These are phyloP conservation scores for Platanthera guangdongensis DNA, from an alignment of 106 monocot genomes.

Conservation along the genomic window DNA sequence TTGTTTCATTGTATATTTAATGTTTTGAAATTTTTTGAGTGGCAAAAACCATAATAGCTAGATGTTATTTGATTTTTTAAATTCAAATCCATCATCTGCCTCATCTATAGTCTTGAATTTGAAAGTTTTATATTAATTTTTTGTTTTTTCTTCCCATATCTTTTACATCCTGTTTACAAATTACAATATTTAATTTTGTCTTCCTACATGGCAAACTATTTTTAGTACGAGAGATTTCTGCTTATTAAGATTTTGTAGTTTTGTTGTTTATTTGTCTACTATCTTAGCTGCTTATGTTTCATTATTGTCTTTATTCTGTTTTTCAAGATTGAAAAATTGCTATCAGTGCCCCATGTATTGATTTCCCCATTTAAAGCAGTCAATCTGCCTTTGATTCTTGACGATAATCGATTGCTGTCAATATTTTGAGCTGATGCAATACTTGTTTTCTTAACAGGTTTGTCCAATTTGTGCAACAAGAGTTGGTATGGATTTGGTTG, in stretches of 20 bases:
- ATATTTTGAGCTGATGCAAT: not conserved
- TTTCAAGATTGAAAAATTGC: not conserved
- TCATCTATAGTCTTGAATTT: not conserved
- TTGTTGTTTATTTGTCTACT: not conserved
- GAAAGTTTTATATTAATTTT: not conserved
- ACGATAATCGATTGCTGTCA: not conserved
- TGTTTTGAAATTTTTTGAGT: not conserved
- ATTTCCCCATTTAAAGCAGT: not conserved
- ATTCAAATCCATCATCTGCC: not conserved
- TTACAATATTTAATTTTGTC: not conserved
- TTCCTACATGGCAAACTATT: not conserved
- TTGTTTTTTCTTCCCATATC: not conserved
- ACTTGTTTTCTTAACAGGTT: constrained; percentile 30
- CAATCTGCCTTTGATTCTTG: not conserved
- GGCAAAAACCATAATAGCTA: not conserved
- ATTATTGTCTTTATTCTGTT: not conserved
- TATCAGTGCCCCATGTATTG: not conserved
- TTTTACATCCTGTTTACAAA: not conserved
- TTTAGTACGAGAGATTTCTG: not conserved
- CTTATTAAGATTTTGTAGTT: not conserved
- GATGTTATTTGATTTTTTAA: not conserved
- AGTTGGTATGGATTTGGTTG: constrained; percentile 69
- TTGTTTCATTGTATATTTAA: not conserved
- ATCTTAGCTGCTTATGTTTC: not conserved
- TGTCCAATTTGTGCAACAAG: constrained; percentile 66